Evolutionary conservation across 1,139 yeast species (phyloP).

Genomic region (Yamadazyma conglobata): DNA sequence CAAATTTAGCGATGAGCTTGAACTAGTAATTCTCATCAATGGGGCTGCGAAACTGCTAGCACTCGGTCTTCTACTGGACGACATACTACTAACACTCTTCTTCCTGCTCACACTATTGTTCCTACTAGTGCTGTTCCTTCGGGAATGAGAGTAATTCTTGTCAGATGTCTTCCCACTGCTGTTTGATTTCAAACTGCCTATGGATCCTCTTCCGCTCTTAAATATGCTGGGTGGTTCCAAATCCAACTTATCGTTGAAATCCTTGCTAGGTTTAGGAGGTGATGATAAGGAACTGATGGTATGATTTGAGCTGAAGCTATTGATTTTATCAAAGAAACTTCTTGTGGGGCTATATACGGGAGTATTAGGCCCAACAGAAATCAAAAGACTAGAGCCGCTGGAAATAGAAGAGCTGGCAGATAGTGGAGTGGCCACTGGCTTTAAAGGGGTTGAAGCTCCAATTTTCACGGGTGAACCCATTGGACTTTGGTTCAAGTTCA

Average conservation of each 20-base stretch:
- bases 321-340: slow-evolving; percentile 16
- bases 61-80: slow-evolving; percentile 3
- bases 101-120: slow-evolving; percentile 4
- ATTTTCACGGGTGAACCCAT: slow-evolving; percentile 4
- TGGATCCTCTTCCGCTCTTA: slow-evolving; percentile 8
- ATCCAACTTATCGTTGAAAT: slow-evolving; percentile 15
- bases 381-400: slow-evolving; percentile 8
- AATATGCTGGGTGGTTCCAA: slow-evolving; percentile 41
- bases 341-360: slow-evolving; percentile 16
- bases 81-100: slow-evolving; percentile 7
- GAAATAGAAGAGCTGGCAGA: slow-evolving; percentile 12
- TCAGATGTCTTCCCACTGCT: too few relatives aligned
- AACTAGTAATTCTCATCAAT: slow-evolving; percentile 36
- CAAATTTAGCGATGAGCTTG: slow-evolving; percentile 41
- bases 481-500: slow-evolving; percentile 2
- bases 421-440: slow-evolving; percentile 12
- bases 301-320: slow-evolving; percentile 10
- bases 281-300: slow-evolving; percentile 35
- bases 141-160: too few relatives aligned
- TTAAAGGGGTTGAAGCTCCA: slow-evolving; percentile 8
- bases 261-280: slow-evolving; percentile 18
- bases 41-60: slow-evolving; percentile 20
- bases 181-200: slow-evolving; percentile 4
- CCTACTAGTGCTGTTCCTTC: background rate
- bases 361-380: slow-evolving; percentile 16